Conservation (phyloP, 805 yeast species). For the Barnettozyma populi region DNA sequence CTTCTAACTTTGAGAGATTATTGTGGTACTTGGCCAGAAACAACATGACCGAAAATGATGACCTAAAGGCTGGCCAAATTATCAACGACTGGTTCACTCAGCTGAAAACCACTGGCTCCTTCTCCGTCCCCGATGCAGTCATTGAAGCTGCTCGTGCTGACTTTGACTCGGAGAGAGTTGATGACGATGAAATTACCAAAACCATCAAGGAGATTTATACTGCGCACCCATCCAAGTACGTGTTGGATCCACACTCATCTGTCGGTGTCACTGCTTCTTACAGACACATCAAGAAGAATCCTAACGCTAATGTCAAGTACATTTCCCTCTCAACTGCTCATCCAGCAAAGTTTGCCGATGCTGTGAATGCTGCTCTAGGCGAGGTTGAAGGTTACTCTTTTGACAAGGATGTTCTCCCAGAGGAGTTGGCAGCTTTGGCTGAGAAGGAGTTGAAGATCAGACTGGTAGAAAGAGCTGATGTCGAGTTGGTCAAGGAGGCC, state of each 20-base stretch:
- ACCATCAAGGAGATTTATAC: conserved; percentile 70
- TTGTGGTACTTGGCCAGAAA: conserved; percentile 90
- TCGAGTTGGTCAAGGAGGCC: conserved; percentile 66
- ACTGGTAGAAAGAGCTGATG: conserved; percentile 64
- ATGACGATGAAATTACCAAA: conserved; percentile 68
- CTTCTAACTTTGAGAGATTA: conserved; percentile 94
- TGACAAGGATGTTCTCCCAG: conserved; percentile 84
- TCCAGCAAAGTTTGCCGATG: conserved; percentile 97
- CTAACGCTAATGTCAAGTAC: conserved; percentile 36
- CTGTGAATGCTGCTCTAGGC: conserved; percentile 76
- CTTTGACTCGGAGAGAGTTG: conserved; percentile 76
- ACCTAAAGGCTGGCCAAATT: conserved; percentile 64
- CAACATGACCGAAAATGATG: conserved; percentile 46
- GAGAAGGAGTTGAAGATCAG: conserved; percentile 69
- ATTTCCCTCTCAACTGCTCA: conserved; percentile 94
- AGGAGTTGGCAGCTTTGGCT: conserved; percentile 70
- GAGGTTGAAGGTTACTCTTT: conserved; percentile 72
- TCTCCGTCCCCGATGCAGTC: conserved; percentile 61
- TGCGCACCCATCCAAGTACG: conserved; percentile 58
- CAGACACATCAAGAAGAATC: conserved; percentile 44
- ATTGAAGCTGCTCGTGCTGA: conserved; percentile 60
- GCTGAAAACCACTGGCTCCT: conserved; percentile 71
- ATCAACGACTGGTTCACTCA: conserved; percentile 73
- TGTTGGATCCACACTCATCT: conserved; percentile 94
- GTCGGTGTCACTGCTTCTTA: conserved; percentile 85